Percentiles rank a stretch among this genome's conserved stretches.
Evolutionary conservation across 352 stramenopile species (phyloP).

Genomic region (Pythium aphanidermatum): DNA sequence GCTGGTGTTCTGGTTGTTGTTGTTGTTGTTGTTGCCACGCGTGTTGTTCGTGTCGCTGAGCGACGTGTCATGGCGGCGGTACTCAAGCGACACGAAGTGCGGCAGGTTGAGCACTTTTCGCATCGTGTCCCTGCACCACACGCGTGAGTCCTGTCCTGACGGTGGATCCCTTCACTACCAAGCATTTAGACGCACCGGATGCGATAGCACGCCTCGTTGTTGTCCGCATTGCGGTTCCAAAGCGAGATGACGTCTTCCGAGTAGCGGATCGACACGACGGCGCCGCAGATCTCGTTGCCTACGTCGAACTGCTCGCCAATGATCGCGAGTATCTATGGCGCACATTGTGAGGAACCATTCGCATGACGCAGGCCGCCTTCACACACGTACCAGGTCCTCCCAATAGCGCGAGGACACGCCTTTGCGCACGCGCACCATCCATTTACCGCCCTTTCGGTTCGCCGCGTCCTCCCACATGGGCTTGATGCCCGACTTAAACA

Average conservation of each 20-base stretch:
- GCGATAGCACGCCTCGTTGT: constrained; percentile 83
- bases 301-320: constrained; percentile 94
- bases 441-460: constrained; percentile 90
- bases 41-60: constrained; percentile 78
- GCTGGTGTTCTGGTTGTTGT: constrained; percentile 21
- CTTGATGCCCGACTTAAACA: constrained; percentile 94
- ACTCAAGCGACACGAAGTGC: constrained; percentile 89
- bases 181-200: constrained; percentile 43
- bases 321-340: constrained; percentile 82
- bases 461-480: constrained; percentile 92
- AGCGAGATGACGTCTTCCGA: constrained; percentile 94
- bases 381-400: constrained; percentile 79
- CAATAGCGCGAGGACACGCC: constrained; percentile 88
- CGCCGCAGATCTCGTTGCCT: constrained; percentile 90
- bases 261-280: constrained; percentile 88
- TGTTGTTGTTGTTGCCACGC: constrained; percentile 49
- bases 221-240: constrained; percentile 93
- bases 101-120: constrained; percentile 88
- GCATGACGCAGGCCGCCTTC: no score
- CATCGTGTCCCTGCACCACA: constrained; percentile 68
- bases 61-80: constrained; percentile 88
- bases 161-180: no score
- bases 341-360: not conserved
- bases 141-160: not conserved
- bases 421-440: constrained; percentile 92